These are phyloP conservation scores for Arthrinium phaeospermum DNA, from an alignment of 2,329 filamentous ascomycete species.

Conservation along the genomic window DNA sequence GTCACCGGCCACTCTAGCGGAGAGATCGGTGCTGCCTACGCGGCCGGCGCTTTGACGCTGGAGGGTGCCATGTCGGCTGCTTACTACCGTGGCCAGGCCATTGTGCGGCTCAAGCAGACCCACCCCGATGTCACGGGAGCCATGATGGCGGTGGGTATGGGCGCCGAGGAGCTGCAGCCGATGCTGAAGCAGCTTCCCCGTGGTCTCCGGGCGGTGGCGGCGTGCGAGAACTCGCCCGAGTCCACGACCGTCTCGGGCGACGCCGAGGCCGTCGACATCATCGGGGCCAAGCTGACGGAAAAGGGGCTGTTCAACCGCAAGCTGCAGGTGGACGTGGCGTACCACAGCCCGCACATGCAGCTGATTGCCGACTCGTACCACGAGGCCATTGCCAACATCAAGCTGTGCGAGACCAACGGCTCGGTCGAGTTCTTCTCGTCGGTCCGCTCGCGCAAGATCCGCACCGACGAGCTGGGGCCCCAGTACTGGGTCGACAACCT, in stretches of 20 bases:
- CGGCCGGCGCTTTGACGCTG: constrained; percentile 35
- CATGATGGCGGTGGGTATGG: constrained; percentile 60
- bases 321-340: constrained; percentile 33
- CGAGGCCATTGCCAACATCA: constrained; percentile 26
- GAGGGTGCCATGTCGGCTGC: constrained; percentile 33
- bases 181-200: constrained; percentile 31
- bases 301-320: constrained; percentile 32
- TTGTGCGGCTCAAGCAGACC: constrained; percentile 44
- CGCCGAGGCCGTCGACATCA: constrained; percentile 30
- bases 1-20: constrained; percentile 37
- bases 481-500: constrained; percentile 35
- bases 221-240: constrained; percentile 34
- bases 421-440: constrained; percentile 32
- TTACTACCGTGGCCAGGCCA: constrained; percentile 47
- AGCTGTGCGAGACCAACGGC: constrained; percentile 21
- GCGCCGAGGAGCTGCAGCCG: constrained; percentile 43
- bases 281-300: constrained; percentile 27
- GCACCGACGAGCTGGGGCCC: constrained; percentile 29
- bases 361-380: constrained; percentile 33
- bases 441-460: constrained; percentile 29
- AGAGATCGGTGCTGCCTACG: constrained; percentile 33
- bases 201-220: constrained; percentile 33
- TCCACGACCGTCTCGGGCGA: constrained; percentile 33
- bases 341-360: constrained; percentile 35
- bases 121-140: constrained; percentile 47